These are phyloP conservation scores for Antrodiella citrinella DNA, from an alignment of 768 basidiomycete genomes.

Conservation along the genomic window DNA sequence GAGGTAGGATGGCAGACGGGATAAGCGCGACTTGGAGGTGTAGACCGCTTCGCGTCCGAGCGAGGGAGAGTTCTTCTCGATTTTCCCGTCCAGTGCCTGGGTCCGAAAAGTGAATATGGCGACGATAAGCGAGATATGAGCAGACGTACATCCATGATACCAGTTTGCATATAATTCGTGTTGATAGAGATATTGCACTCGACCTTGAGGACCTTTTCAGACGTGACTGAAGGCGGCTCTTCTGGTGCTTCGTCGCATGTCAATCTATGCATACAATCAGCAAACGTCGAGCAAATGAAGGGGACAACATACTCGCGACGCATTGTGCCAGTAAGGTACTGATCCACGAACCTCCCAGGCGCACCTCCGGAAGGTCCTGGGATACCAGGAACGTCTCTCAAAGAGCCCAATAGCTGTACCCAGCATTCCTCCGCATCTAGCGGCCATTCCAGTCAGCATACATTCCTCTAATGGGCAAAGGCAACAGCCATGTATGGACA, in stretches of 20 bases:
- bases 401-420: slow-evolving; percentile 59
- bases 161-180: slow-evolving; percentile 85
- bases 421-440: slow-evolving; percentile 92
- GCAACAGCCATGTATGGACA: too few species aligned
- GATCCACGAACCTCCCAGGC: slow-evolving; percentile 60
- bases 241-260: slow-evolving; percentile 78
- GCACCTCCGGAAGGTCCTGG: slow-evolving; percentile 23
- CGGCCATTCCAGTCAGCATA: too few species aligned
- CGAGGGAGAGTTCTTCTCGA: slow-evolving; percentile 77
- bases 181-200: slow-evolving; percentile 84
- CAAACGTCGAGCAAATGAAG: neutral
- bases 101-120: neutral
- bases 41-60: slow-evolving; percentile 80
- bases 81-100: slow-evolving; percentile 78
- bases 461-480: too few species aligned
- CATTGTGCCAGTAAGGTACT: slow-evolving; percentile 76
- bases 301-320: slow-evolving; percentile 47
- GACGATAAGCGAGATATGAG: slow-evolving; percentile 4
- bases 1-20: slow-evolving; percentile 78
- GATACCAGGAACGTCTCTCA: slow-evolving; percentile 58
- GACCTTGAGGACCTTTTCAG: slow-evolving; percentile 77
- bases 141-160: slow-evolving; percentile 66
- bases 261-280: slow-evolving; percentile 37
- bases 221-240: slow-evolving; percentile 54
- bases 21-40: slow-evolving; percentile 69